Conservation (phyloP, 768 basidiomycete species). For the Candolleomyces aberdarensis region DNA sequence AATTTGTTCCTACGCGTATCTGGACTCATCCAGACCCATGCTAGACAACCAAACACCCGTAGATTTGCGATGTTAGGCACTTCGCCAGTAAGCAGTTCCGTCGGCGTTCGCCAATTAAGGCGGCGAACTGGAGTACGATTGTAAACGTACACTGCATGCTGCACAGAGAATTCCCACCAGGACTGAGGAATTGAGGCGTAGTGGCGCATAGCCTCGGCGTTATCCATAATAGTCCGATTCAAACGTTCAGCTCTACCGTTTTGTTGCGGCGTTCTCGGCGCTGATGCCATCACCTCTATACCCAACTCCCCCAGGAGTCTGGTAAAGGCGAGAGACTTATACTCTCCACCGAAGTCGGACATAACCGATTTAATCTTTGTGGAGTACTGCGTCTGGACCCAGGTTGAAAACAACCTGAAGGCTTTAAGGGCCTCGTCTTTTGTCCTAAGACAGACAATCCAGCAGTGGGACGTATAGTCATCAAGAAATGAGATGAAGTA, state of each 20-base stretch:
- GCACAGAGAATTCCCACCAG: constrained; percentile 12
- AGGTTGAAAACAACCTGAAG: constrained; percentile 4
- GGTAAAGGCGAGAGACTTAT: not conserved
- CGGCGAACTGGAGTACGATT: constrained; percentile 23
- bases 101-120: constrained; percentile 20
- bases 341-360: constrained; percentile 15
- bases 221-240: constrained; percentile 9
- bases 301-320: not conserved
- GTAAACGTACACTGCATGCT: constrained; percentile 23
- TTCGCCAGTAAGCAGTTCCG: constrained; percentile 15
- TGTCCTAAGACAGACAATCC: constrained; percentile 6
- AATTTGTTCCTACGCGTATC: constrained; percentile 18
- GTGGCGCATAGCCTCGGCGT: constrained; percentile 4
- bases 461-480: constrained; percentile 11
- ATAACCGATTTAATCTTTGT: constrained; percentile 1
- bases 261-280: constrained; percentile 3
- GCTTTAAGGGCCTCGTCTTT: constrained; percentile 5
- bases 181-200: constrained; percentile 2
- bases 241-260: constrained; percentile 3
- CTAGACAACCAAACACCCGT: constrained; percentile 23
- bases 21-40: constrained; percentile 14
- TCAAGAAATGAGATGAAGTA: constrained; percentile 16
- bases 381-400: constrained; percentile 8
- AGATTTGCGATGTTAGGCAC: constrained; percentile 23
- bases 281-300: not conserved